Evolutionary conservation across 768 basidiomycete genomes (phyloP), one percentile per base, ranked within the genome.

Genomic region (Coprinellus aureogranulatus): DNA sequence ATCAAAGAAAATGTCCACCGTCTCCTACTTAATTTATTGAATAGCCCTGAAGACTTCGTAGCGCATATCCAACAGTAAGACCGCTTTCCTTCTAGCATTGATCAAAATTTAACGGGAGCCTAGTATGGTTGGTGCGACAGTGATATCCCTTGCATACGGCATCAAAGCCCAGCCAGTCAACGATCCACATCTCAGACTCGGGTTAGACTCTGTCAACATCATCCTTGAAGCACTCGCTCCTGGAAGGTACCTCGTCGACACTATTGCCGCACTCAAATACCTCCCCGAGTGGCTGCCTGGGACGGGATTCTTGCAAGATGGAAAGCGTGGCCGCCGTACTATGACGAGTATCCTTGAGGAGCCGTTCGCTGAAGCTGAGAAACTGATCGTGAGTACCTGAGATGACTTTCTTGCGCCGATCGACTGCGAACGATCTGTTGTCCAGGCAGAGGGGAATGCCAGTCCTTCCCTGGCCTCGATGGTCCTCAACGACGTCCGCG

Each of bases 221-320:
- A 62, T 78, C 45, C 65, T 64, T 6, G 60, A 66, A 28, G 77
- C 77, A 1, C 65, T 71, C 0, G 62, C 72, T n/a, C 76, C 76
- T 1, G 81, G 79, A 16, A 60, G 70, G 31, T 82, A 75, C 58
- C 66, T 81, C 3, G 80, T 85, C 6, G 81, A 83, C 50, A 48
- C 66, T 8, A 46, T 80, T 1, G 75, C 77, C 0, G 39, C 66
- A 5, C 67, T 78, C 20, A 73, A 73, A 61, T 67, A 81, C 59
- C 64, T 87, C 1, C 87, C 87, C 0, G 62, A 65, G 44, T 88
- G 82, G 81, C 64, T 82, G 34, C 87, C 87, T 2, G 87, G 85
- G 16, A 79, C 83, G 0, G 76, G 76, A 0, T 88, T 87, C 76
- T 74, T 82, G 64, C 72, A 72, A 31, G 79, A 82, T 54, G 85